Percentiles rank a stretch among this genome's conserved stretches.
Conservation (phyloP, 2,329 filamentous ascomycete genomes). For the Fusarium algeriense region DNA sequence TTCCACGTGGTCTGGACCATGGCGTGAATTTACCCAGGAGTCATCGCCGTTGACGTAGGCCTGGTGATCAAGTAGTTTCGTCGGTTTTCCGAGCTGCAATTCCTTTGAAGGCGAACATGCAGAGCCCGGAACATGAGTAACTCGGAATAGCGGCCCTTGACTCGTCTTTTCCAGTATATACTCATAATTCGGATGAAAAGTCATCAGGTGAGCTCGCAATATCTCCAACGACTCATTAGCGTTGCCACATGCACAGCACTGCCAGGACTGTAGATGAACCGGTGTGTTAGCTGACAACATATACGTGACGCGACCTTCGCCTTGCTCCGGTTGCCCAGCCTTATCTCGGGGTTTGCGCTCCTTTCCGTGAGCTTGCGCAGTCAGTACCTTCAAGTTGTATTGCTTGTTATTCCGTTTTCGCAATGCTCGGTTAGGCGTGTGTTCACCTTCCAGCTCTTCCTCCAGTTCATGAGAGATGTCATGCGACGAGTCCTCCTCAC, state of each 20-base stretch:
- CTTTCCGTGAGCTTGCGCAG: slow-evolving; percentile 68
- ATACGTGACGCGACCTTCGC: slow-evolving; percentile 62
- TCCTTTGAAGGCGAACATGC: slow-evolving; percentile 52
- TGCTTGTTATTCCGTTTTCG: slow-evolving; percentile 63
- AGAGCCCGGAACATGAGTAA: slow-evolving; percentile 50
- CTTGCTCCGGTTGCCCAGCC: slow-evolving; percentile 43
- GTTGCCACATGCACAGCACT: slow-evolving; percentile 65
- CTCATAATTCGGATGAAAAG: slow-evolving; percentile 60
- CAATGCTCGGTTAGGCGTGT: slow-evolving; percentile 65
- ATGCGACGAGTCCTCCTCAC: slow-evolving; percentile 51
- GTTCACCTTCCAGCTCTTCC: slow-evolving; percentile 60
- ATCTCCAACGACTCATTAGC: slow-evolving; percentile 61
- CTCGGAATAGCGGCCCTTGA: slow-evolving; percentile 56
- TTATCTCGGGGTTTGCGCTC: slow-evolving; percentile 58
- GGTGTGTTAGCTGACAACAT: slow-evolving; percentile 58
- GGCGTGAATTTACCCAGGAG: slow-evolving; percentile 59
- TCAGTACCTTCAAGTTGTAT: slow-evolving; percentile 72
- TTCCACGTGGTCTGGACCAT: slow-evolving; percentile 52
- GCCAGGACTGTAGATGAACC: slow-evolving; percentile 61
- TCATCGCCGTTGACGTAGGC: slow-evolving; percentile 60
- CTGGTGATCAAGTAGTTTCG: slow-evolving; percentile 60
- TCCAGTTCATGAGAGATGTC: slow-evolving; percentile 56
- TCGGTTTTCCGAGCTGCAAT: slow-evolving; percentile 58
- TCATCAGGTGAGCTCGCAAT: slow-evolving; percentile 62
- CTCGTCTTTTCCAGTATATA: slow-evolving; percentile 55